Conservation (phyloP, 1,284 basidiomycete genomes). For the Cutaneotrichosporon sp. region DNA sequence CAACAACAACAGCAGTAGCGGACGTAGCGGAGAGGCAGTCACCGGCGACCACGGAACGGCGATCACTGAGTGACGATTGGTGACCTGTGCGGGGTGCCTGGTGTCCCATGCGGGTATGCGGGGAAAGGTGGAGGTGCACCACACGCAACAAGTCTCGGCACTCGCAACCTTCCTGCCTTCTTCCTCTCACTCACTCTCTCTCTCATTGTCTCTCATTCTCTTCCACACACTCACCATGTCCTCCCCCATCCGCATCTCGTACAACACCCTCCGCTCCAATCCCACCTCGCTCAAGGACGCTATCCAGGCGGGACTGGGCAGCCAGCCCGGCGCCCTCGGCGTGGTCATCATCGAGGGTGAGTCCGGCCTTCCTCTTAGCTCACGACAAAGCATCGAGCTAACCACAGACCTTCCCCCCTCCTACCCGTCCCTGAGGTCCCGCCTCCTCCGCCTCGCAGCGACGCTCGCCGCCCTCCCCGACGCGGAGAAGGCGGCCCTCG, state of each 20-base stretch:
- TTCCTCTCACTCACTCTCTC: neutral
- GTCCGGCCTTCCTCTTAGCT: constrained; percentile 16
- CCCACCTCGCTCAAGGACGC: constrained; percentile 63
- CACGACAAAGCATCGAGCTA: neutral
- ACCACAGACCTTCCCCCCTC: constrained; percentile 65
- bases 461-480: constrained; percentile 72
- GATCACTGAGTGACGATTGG: no score
- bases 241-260: constrained; percentile 66
- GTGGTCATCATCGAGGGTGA: constrained; percentile 68
- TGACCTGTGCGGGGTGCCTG: neutral
- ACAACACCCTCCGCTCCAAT: constrained; percentile 62
- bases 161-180: neutral
- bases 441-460: constrained; percentile 70
- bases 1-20: no score
- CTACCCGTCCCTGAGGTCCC: constrained; percentile 66
- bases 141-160: neutral
- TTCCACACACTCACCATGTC: constrained; percentile 1
- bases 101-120: neutral
- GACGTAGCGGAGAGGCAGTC: no score
- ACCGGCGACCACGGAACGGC: neutral
- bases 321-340: constrained; percentile 69
- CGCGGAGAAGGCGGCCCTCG: constrained; percentile 66
- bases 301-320: constrained; percentile 73
- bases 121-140: neutral
- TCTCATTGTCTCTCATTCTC: neutral